Base-by-base conservation (phyloP, 176 grass and related monocot species). In the Musa beccarii region DNA sequence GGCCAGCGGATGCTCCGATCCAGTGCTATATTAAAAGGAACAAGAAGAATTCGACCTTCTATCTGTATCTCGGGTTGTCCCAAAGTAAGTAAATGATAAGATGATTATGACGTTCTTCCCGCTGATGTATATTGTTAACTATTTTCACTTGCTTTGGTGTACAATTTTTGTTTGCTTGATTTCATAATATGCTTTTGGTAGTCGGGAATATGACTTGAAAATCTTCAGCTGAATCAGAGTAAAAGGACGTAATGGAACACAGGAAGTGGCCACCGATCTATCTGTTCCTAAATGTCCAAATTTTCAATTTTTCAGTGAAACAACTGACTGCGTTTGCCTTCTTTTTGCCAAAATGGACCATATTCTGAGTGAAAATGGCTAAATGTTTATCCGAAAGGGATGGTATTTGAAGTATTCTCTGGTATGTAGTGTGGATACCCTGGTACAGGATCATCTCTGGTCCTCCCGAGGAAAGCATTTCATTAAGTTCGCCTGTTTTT, bases 11-110 rank as follows among this genome's bases (percentile, higher is more conserved):
- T 89, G 79, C 74, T 50, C 87, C 90, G 57, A 89, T 98, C 79
- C 94, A 93, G 50, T 98, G 94, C 80, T 93, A 93, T 70, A 98
- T 98, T 64, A 87, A 63, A 75, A 93, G 94, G 80, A 93, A 93
- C 80, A 93, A 87, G 80, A 93, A 84, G 76, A 93, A 85, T 62
- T 98, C 90, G 1, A 98, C 86, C 3, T 98, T 93, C 80, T 81
- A 81, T 79, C 84, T 98, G 19, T 85, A 89, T 78, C 94, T 98
- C 24, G 83, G 94, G 77, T 86, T 91, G 80, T 87, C 90, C 0
- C 85, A 87, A 72, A 87, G 94, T 98, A 80, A 83, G 93, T 74
- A 11, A 1, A 72, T 61, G 52, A 24, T 59, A 9, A 20, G 1
- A 6, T 43, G 34, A 43, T 43, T n/a, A 22, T 12, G 74, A 57